Evolutionary conservation across 805 yeast genomes (phyloP), one percentile per base, ranked within the genome.

Genomic region (Teunomyces atbi): DNA sequence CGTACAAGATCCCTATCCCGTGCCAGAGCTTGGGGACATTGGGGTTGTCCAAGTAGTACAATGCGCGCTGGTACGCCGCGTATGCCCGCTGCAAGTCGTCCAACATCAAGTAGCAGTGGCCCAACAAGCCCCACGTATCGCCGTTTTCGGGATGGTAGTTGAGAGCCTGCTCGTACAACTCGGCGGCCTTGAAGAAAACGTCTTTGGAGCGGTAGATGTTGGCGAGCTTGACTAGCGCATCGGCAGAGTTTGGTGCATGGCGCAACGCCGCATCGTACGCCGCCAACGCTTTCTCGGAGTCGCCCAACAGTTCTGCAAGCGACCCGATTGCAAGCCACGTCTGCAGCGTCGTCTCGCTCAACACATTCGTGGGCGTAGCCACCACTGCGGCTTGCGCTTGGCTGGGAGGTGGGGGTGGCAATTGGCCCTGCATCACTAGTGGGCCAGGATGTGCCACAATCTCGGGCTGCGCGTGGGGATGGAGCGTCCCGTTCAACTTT

Each of bases 21-120:
- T 94, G 97, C 99, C 99, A 94, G 56, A 94, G 78, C 63, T 90
- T 90, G 46, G 98, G 98, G 45, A 91, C 97, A 56, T 89, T 89
- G 40, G 97, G 95, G 60, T 94, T 92, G 52, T 87, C 89, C 61
- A 91, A 71, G 64, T 89, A 94, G 66, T 88, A 86, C 41, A 94
- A 73, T 2, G 98, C 98, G 62, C 95, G 91, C 71, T 94, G 99
- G 70, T 94, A 94, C 2, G 98, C 96, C 38, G 91, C 86, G 64
- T 94, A 94, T 6, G 97, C 97, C 58, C 96, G 81, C 65, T 89
- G 97, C 50, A 94, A 76, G 60, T 94, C 99, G 66, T 94, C 99
- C 64, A 91, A 73, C 97, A 94, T 94, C 56, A 94, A 73, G 63
- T 90, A 94, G 71, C 99, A 94, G 69, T 94, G 98, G 44, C 99